A percentile compares a stretch with the other conserved stretches of the same genome.
Evolutionary conservation across 768 basidiomycete species (phyloP).

Genomic region (Panus rudis): DNA sequence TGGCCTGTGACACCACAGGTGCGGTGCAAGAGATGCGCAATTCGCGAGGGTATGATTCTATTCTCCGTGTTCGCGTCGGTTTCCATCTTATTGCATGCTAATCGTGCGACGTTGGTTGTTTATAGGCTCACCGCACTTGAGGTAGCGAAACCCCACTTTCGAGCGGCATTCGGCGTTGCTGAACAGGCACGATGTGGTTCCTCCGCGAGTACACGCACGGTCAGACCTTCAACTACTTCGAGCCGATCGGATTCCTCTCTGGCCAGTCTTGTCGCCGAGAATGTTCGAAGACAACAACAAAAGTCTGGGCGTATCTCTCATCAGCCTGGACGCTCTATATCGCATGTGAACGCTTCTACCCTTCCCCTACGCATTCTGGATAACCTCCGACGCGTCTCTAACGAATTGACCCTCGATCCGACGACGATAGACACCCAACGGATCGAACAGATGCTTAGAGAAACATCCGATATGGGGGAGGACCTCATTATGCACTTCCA

Average conservation of each 20-base stretch:
- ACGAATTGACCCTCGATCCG: conserved; percentile 17
- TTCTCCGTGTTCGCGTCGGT: background rate
- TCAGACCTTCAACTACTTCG: conserved; percentile 40
- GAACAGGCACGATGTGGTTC: conserved; percentile 37
- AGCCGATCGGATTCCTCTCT: conserved; percentile 12
- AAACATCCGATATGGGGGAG: conserved; percentile 40
- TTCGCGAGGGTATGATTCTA: conserved; percentile 52
- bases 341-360: conserved; percentile 32
- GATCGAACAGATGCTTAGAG: conserved; percentile 39
- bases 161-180: conserved; percentile 48
- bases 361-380: conserved; percentile 41
- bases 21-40: conserved; percentile 56
- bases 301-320: too few relatives aligned
- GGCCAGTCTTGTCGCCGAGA: conserved; percentile 3
- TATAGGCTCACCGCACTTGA: conserved; percentile 58
- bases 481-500: conserved; percentile 46
- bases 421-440: conserved; percentile 31
- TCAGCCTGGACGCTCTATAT: too few relatives aligned
- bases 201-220: conserved; percentile 37
- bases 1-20: conserved; percentile 57
- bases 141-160: conserved; percentile 61
- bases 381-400: conserved; percentile 46
- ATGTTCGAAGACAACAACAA: background rate
- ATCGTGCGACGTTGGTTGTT: background rate
- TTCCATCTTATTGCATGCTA: too few relatives aligned